Base-by-base conservation (phyloP, 805 yeast species). In the Kuraishia cidri region DNA sequence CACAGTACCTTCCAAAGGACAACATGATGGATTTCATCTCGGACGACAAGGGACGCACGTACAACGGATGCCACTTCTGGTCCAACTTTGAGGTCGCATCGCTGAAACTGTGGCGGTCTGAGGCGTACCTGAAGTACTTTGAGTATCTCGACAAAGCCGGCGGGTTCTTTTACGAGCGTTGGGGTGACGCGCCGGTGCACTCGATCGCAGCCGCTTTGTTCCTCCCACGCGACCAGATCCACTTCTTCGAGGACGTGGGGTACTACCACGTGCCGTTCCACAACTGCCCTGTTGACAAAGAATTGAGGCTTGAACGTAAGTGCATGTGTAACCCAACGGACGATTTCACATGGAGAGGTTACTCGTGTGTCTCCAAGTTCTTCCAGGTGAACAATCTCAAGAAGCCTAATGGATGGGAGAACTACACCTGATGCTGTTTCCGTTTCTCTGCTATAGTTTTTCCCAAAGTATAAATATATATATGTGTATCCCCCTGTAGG, bases 141-240 rank as follows among this genome's bases (percentile, higher is more conserved):
- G 80, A 82, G 13, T 62, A 67, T 45, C 69, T 86, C 48, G 95
- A 86, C 57, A 56, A 72, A 40, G 72, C 79, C 11, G 95, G 95
- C 54, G 95, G 95, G n/a, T 86, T 86, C 62, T 86, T 81, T 62
- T 86, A 85, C 56, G 87, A 82, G 64, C 71, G 95, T 58, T 84
- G 94, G 95, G 94, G 95, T 46, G 95, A 85, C 57, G 95, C 94
- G 18, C 95, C 95, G 23, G 79, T 85, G 31, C 95, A 85, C 56
- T 81, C 94, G 5, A 77, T 85, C 47, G 95, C 92, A 21, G 95
- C 84, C 14, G 63, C 92, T 4, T 61, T 86, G 42, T 82, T 86
- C 61, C 52, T 84, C 54, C 75, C 81, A 34, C 74, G 70, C 52
- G 75, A 72, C 39, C 64, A 78, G 48, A 60, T 86, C 31, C 94